phyloP scores from a whole-genome alignment of 2,329 filamentous ascomycete species.

The Sporothrix inflata region DNA sequence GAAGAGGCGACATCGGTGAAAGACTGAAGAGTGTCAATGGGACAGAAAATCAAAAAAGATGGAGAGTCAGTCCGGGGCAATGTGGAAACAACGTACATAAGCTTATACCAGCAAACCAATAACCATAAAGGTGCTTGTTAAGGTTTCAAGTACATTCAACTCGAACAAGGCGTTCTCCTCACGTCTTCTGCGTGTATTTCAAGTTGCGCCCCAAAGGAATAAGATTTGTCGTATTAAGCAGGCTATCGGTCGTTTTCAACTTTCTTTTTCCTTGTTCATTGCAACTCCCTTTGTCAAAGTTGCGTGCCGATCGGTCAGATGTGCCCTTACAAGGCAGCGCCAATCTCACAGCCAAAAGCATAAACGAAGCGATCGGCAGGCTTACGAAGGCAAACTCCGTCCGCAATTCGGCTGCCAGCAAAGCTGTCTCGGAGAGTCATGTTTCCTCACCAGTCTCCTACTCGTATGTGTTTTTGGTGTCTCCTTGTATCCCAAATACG shows the following conservation, averaged over 20 bases:
- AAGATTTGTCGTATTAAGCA: background rate
- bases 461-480: background rate
- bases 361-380: conserved; percentile 18
- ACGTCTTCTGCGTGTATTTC: background rate
- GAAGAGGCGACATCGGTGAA: background rate
- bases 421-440: conserved; percentile 7
- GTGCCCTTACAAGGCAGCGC: background rate
- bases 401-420: background rate
- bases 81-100: background rate
- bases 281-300: background rate
- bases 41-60: background rate
- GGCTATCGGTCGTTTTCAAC: background rate
- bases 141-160: background rate
- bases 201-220: background rate
- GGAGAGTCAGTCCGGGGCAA: background rate
- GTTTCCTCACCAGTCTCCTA: background rate
- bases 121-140: background rate
- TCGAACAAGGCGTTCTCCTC: background rate
- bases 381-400: background rate
- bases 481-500: background rate
- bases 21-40: background rate
- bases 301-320: conserved; percentile 17
- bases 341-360: background rate
- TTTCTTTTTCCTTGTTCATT: background rate
- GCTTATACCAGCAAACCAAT: background rate